Evolutionary conservation across 2,329 filamentous ascomycete species (phyloP), one percentile per base, ranked within the genome.

Genomic region (Botryosphaeria dothidea): DNA sequence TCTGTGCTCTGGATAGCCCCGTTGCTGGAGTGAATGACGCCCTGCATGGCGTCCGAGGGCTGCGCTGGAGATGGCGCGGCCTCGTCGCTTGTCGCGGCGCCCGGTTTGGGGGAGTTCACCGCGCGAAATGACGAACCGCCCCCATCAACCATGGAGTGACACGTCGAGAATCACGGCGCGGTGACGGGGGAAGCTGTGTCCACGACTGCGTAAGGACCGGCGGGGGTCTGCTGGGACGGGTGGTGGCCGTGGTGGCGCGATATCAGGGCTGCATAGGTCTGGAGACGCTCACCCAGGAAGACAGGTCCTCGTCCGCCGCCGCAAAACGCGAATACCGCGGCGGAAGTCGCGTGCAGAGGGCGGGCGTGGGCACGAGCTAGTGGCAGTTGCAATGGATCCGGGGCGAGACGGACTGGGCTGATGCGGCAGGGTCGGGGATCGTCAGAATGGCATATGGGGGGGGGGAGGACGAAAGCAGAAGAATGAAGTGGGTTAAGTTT

Each of bases 111-210:
- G 66, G 71, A 72, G 67, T 73, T 75, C 63, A 71, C 73, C 66
- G 71, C 67, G 66, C 66, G 70, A 65, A 73, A 71, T 60, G 74
- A 71, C 66, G 70, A 68, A 67, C 68, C 69, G 70, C 76, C 74
- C 68, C 70, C 72, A 70, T 77, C 75, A 67, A 76, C 74, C 71
- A 74, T 74, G 71, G 68, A 68, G 72, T 41, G 52, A 56, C 25
- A 48, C 48, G 54, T 52, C 54, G 56, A 36, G 34, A 29, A 48
- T 49, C 62, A 64, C 62, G 51, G 62, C 38, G 54, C 43, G 46
- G 46, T 29, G 46, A 46, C 54, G n/a, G 63, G 41, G 56, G 25
- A 51, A 43, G 56, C 63, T 31, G 27, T 27, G 41, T 25, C 56
- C 63, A 45, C 63, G 46, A 29, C 54, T 56, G 31, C 46, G 34